phyloP scores from a whole-genome alignment of 768 basidiomycete genomes.

The Pleurotus eryngii region DNA sequence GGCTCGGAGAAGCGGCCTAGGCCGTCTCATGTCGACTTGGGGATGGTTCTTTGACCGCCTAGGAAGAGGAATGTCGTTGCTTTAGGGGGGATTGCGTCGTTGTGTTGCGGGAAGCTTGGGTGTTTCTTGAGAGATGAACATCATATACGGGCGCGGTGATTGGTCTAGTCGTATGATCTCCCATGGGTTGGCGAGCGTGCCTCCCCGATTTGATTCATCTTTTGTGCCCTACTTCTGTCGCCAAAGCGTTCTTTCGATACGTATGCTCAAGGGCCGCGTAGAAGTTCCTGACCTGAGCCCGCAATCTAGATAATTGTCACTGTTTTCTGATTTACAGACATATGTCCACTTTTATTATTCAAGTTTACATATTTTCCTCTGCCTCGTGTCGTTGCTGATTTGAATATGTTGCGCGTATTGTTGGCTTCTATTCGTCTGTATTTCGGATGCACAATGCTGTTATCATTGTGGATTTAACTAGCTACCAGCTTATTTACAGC shows the following conservation, averaged over 20 bases:
- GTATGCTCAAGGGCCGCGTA: neutral
- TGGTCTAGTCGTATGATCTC: neutral
- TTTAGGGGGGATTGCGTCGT: too few relatives aligned
- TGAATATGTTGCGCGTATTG: neutral
- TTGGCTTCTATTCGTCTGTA: neutral
- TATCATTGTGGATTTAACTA: neutral
- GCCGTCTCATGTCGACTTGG: too few relatives aligned
- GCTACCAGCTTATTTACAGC: neutral
- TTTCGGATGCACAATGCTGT: neutral
- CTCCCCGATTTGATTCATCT: conserved; percentile 1
- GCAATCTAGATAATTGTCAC: neutral
- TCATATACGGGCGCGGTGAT: too few relatives aligned
- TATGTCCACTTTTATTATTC: neutral
- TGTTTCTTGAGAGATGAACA: too few relatives aligned
- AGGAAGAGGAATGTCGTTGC: too few relatives aligned
- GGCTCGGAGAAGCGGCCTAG: too few relatives aligned
- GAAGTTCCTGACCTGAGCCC: neutral
- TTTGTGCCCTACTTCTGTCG: conserved; percentile 4
- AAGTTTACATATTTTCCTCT: neutral
- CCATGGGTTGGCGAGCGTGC: neutral
- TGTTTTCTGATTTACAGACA: conserved; percentile 6
- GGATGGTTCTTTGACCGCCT: too few relatives aligned
- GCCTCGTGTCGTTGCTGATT: neutral
- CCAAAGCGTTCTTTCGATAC: neutral
- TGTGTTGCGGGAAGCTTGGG: too few relatives aligned